phyloP scores from a whole-genome alignment of 1,139 yeast genomes.

The Candida anutae region DNA sequence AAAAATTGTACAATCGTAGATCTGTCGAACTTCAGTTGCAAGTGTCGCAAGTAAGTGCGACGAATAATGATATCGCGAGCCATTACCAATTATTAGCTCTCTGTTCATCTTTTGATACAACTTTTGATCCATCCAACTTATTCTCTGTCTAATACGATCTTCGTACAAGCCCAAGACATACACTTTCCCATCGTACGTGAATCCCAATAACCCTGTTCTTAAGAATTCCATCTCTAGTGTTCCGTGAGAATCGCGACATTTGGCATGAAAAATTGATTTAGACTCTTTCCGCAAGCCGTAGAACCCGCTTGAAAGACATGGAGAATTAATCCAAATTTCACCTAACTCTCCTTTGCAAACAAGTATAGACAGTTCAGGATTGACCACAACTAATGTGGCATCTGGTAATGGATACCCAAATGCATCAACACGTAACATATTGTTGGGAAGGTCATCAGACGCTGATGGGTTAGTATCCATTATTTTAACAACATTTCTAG shows the following conservation, averaged over 20 bases:
- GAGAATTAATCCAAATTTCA: slow-evolving; percentile 94
- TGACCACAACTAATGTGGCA: slow-evolving; percentile 86
- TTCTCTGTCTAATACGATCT: slow-evolving; percentile 77
- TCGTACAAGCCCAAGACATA: slow-evolving; percentile 86
- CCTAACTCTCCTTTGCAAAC: slow-evolving; percentile 79
- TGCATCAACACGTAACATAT: slow-evolving; percentile 67
- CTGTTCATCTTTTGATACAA: slow-evolving; percentile 23
- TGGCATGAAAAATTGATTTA: slow-evolving; percentile 72
- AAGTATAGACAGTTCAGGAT: slow-evolving; percentile 75
- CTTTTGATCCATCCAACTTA: slow-evolving; percentile 55
- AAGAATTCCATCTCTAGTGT: slow-evolving; percentile 68
- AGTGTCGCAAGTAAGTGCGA: slow-evolving; percentile 77
- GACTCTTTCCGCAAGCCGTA: slow-evolving; percentile 69
- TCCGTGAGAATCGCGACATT: slow-evolving; percentile 65
- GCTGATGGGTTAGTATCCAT: slow-evolving; percentile 55
- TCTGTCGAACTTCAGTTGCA: slow-evolving; percentile 73
- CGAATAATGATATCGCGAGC: slow-evolving; percentile 66
- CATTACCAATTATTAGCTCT: slow-evolving; percentile 27
- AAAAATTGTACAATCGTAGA: slow-evolving; percentile 87
- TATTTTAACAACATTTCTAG: slow-evolving; percentile 69
- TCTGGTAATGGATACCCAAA: slow-evolving; percentile 94
- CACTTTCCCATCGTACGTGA: slow-evolving; percentile 77
- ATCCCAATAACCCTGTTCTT: slow-evolving; percentile 87
- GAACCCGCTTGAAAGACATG: slow-evolving; percentile 81
- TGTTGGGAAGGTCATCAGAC: slow-evolving; percentile 42